Conservation (phyloP, 2,329 filamentous ascomycete genomes). For the Paraphoma sp. region DNA sequence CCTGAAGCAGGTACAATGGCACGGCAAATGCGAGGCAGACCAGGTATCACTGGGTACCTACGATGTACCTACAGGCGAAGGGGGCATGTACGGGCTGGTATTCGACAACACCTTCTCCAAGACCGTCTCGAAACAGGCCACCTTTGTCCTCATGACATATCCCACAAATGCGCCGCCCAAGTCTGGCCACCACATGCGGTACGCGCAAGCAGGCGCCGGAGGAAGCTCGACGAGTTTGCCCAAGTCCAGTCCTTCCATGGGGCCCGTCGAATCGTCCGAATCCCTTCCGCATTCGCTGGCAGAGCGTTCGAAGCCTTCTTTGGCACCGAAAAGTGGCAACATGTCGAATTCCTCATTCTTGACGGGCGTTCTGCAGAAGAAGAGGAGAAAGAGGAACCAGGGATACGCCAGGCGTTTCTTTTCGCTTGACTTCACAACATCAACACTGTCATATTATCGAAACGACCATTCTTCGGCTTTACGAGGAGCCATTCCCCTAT, state of each 20-base stretch:
- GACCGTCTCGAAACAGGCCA: slow-evolving; percentile 86
- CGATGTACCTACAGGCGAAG: slow-evolving; percentile 75
- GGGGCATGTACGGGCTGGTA: slow-evolving; percentile 93
- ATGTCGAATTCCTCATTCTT: slow-evolving; percentile 65
- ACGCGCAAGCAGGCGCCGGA: slow-evolving; percentile 62
- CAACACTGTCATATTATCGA: slow-evolving; percentile 95
- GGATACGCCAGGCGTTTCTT: slow-evolving; percentile 94
- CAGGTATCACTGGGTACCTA: slow-evolving; percentile 91
- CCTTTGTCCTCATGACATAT: slow-evolving; percentile 92
- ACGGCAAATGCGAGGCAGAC: slow-evolving; percentile 95
- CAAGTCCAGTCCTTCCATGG: slow-evolving; percentile 50
- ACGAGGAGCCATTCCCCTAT: slow-evolving; percentile 89
- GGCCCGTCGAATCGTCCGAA: slow-evolving; percentile 58
- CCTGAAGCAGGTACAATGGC: slow-evolving; percentile 73
- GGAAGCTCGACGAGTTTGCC: slow-evolving; percentile 47
- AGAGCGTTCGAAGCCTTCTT: slow-evolving; percentile 50
- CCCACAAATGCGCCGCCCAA: slow-evolving; percentile 82
- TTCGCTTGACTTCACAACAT: slow-evolving; percentile 92
- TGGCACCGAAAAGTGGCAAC: slow-evolving; percentile 27
- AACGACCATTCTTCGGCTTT: slow-evolving; percentile 92
- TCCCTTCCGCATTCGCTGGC: slow-evolving; percentile 51
- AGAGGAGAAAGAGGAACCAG: slow-evolving; percentile 90
- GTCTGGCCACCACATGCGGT: slow-evolving; percentile 72
- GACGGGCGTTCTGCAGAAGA: slow-evolving; percentile 85
- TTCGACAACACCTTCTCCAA: slow-evolving; percentile 99